phyloP scores from a whole-genome alignment of 73 alveolate genomes.

The Tetrahymena thermophila region DNA sequence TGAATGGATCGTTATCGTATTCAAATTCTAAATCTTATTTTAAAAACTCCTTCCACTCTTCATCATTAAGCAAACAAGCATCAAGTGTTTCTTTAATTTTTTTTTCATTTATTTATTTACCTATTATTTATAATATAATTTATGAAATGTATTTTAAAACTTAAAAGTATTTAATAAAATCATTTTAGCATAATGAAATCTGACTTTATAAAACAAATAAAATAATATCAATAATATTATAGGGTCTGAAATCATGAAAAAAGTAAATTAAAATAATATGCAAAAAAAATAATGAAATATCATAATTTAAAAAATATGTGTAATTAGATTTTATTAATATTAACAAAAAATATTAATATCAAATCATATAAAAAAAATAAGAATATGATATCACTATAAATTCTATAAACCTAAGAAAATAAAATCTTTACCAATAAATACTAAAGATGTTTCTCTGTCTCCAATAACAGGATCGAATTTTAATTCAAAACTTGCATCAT shows the following conservation, averaged over 20 bases:
- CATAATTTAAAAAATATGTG: neutral
- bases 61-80: neutral
- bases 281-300: neutral
- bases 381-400: no score
- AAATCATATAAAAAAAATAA: no score
- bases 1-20: constrained; percentile 9
- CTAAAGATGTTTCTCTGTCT: constrained; percentile 3
- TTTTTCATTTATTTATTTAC: neutral
- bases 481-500: neutral
- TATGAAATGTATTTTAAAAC: no score
- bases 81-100: neutral
- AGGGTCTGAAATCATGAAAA: no score
- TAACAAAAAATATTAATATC: no score
- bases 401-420: no score
- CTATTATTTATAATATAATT: neutral
- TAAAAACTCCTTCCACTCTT: neutral
- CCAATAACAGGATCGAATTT: neutral
- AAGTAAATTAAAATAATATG: no score
- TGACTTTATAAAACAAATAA: no score
- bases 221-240: no score
- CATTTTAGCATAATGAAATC: no score
- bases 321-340: no score
- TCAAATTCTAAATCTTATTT: neutral
- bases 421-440: neutral
- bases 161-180: no score